A percentile compares a stretch with the other conserved stretches of the same genome.
Evolutionary conservation across 495 filamentous ascomycete genomes (phyloP).

Genomic region (Stereocaulon alpinum): DNA sequence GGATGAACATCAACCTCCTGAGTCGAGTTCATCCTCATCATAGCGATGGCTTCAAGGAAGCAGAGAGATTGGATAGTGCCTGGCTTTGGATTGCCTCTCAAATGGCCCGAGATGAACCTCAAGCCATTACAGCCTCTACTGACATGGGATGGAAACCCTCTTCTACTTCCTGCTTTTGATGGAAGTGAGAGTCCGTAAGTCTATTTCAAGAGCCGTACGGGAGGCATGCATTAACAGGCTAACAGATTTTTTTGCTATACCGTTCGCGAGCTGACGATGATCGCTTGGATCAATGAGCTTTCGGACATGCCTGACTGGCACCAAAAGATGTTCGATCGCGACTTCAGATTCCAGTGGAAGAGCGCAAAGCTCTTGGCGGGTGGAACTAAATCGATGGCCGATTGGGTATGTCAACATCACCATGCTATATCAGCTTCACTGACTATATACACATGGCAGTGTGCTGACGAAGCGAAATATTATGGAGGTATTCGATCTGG

Average conservation of each 20-base stretch:
- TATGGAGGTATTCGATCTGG: too few species aligned
- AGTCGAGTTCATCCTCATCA: too few species aligned
- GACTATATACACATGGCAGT: too few species aligned
- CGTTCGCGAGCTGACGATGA: constrained; percentile 31
- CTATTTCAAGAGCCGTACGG: too few species aligned
- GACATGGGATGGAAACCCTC: constrained; percentile 1
- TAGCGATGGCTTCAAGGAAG: constrained; percentile 15
- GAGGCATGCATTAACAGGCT: too few species aligned
- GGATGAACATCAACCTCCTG: too few species aligned
- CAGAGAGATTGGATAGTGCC: constrained; percentile 24
- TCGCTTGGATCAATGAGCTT: constrained; percentile 26
- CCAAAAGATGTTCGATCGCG: constrained; percentile 23
- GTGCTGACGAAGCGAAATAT: too few species aligned
- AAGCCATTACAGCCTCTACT: constrained; percentile 2
- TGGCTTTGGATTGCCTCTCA: constrained; percentile 35
- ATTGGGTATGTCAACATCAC: too few species aligned
- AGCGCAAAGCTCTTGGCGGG: constrained; percentile 7
- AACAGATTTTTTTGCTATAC: constrained; percentile 33
- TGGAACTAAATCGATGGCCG: too few species aligned
- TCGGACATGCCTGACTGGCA: constrained; percentile 30
- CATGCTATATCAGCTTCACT: too few species aligned
- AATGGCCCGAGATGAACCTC: constrained; percentile 25
- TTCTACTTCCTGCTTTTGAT: constrained; percentile 15
- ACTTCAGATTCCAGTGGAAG: constrained; percentile 14
- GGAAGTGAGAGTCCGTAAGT: constrained; percentile 28